Base-by-base conservation (phyloP, 2,329 filamentous ascomycete genomes). In the Aspergillus eucalypticola region DNA sequence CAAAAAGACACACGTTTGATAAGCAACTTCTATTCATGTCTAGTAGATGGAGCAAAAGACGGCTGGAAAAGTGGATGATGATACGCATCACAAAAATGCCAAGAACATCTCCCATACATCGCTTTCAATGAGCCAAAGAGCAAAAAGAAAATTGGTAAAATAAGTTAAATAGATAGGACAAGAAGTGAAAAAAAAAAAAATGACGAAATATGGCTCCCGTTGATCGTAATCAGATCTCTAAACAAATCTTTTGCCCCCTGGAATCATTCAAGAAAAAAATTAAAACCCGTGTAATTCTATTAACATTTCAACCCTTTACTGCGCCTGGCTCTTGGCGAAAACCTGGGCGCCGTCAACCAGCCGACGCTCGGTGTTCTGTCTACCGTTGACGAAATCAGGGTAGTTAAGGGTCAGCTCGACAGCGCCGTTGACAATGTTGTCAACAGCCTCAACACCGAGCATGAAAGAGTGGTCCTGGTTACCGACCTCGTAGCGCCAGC, bases 381-480 rank as follows among this genome's bases (percentile, higher is more conserved):
- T 79, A 60, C 82, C 81, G 73, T 97, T 97, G 83, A 97, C 92
- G 75, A 96, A 96, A 81, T 96, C 92, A 61, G 93, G 93, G 83
- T 96, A 95, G 85, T 96, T 96, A 75, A 97, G 86, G 32, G 93
- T 96, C 73, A 96, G 82, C 84, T 97, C 93, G 49, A 93, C 90
- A 39, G 91, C 89, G 67, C 93, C 93, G 77, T 89, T 93, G 79
- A 93, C 86, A 73, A 96, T 91, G 81, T 91, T 87, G 81, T 97
- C 93, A 41, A 88, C 92, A 52, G 93, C 93, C 81, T 97, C 93
- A 19, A 96, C 93, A 75, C 93, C 93, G 64, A 96, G 84, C 93
- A 97, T 97, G 80, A 97, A 97, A 25, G 90, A 94, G 85, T 97
- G 93, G 80, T 97, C 93, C 84, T 96, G 92, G 86, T 96, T 96